Evolutionary conservation across 139 green algal species (phyloP), one percentile per base, ranked within the genome.

Genomic region (Coelastrella sp.): DNA sequence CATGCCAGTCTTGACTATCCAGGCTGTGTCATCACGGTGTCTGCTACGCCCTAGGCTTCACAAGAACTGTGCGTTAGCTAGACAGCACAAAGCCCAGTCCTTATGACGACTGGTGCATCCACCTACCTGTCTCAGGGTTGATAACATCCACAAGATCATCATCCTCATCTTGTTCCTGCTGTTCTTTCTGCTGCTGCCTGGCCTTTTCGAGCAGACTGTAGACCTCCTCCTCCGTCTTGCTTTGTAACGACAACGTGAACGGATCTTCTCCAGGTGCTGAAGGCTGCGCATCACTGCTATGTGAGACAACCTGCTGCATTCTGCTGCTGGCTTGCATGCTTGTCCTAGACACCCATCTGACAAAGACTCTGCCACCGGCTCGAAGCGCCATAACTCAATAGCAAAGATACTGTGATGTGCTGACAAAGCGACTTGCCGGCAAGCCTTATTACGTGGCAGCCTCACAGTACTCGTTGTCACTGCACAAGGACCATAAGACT

Each of bases 211-310:
- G 27, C 76, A 90, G 58, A n/a, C 20, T 24, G n/a, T 70, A 81
- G 25, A 90, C 68, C 15, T 90, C 87, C 9, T 90, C n/a, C 61
- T 90, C 87, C 25, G 75, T 85, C 19, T 85, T 85, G 75, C 60
- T 85, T 78, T 90, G 87, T 35, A 90, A 75, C 9, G 87, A 85
- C 7, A 9, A 14, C 61, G 87, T 90, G 35, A 90, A 90, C 0
- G 87, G 76, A 66, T 90, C 87, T 6, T 74, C 58, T 57, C 81
- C 81, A 59, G 65, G 84, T 60, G 81, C 59, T 86, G 14, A 61
- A 8, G 10, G 49, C 7, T 88, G 68, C 35, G 10, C 56, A 60
- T 25, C 66, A n/a, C 59, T 87, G 81, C 81, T 87, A n/a, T 24
- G 10, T 7, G 17, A 75, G 60, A 24, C 56, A 24, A 60, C 20